Percentiles rank a stretch among this genome's conserved stretches.
phyloP scores from a whole-genome alignment of 192 early-diverging fungal species.

The Backusella tuberculispora region DNA sequence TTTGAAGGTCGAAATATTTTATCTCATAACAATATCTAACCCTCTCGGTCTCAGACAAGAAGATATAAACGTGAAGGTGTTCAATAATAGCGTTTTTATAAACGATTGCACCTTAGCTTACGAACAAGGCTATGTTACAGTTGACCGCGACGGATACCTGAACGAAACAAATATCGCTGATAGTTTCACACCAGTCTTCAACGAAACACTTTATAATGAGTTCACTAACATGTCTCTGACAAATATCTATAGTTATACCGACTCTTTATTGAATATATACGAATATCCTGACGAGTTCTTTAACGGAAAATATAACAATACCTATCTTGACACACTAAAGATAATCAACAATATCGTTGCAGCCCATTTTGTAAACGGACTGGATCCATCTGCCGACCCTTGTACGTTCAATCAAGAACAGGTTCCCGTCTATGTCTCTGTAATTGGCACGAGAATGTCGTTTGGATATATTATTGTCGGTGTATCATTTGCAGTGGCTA shows the following conservation, averaged over 20 bases:
- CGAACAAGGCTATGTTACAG: not conserved
- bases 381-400: not conserved
- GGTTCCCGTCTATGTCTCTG: not conserved
- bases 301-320: not conserved
- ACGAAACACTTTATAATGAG: not conserved
- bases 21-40: not conserved
- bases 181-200: not conserved
- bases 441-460: not conserved
- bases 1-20: not conserved
- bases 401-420: not conserved
- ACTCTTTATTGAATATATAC: not conserved
- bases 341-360: not conserved
- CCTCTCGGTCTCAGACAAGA: not conserved
- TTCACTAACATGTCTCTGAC: not conserved
- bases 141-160: not conserved
- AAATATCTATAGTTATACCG: not conserved
- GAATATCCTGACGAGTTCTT: not conserved
- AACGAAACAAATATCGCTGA: not conserved
- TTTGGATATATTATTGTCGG: constrained; percentile 7
- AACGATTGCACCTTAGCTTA: not conserved
- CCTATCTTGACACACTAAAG: not conserved
- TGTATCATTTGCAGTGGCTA: not conserved
- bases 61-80: not conserved
- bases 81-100: not conserved
- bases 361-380: not conserved